A percentile compares a stretch with the other conserved stretches of the same genome.
phyloP scores from a whole-genome alignment of 169 alveolate genomes.

The Plasmodium inui region DNA sequence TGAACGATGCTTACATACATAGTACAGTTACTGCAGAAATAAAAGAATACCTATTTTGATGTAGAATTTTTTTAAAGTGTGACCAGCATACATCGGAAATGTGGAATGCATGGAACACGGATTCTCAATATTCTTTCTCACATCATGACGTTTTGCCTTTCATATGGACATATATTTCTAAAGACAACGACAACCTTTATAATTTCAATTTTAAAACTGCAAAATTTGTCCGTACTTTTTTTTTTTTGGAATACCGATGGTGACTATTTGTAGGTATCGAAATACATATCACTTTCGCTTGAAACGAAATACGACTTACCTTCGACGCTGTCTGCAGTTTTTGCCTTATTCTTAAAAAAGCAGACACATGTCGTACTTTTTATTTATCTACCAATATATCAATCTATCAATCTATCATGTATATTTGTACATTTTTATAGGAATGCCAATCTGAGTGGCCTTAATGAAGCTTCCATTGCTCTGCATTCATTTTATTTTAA shows the following conservation, averaged over 20 bases:
- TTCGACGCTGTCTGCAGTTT: not conserved
- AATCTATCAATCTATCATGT: not conserved
- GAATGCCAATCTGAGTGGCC: not conserved
- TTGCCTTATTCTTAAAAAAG: not conserved
- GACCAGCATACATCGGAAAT: not conserved
- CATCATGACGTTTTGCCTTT: not conserved
- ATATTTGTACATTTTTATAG: not conserved
- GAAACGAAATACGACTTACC: not conserved
- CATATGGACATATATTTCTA: not conserved
- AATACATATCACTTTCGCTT: not conserved
- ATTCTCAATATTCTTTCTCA: not conserved
- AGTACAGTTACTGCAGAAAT: not conserved
- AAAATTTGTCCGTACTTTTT: not conserved
- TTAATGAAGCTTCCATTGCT: not conserved
- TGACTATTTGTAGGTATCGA: not conserved
- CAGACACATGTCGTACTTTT: not conserved
- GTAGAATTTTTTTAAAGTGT: constrained; percentile 8
- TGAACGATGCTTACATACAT: not conserved
- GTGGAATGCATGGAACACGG: not conserved
- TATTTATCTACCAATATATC: not conserved
- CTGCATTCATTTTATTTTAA: not conserved
- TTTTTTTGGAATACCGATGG: not conserved
- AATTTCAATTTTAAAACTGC: not conserved
- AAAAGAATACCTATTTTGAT: not conserved
- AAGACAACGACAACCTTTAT: not conserved